Evolutionary conservation across 169 alveolate species (phyloP).

Genomic region (Hepatocystis sp.): DNA sequence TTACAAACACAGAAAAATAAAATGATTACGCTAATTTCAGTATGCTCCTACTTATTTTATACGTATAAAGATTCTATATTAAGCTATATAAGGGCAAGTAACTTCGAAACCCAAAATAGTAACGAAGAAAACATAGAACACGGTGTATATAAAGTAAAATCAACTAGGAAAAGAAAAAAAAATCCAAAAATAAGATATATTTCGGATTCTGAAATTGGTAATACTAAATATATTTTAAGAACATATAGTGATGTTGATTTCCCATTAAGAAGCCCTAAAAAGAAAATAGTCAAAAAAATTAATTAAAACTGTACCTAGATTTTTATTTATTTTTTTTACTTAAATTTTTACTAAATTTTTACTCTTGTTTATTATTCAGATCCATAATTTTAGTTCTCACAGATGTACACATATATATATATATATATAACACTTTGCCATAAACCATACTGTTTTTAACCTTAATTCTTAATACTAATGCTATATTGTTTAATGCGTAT

Average conservation of each 20-base stretch:
- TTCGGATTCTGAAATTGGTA: slow-evolving; percentile 58
- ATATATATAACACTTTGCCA: too few species aligned
- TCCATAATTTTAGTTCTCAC: too few species aligned
- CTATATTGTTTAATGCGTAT: too few species aligned
- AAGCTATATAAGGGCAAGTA: slow-evolving; percentile 38
- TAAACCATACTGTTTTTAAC: too few species aligned
- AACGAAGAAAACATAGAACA: slow-evolving; percentile 11
- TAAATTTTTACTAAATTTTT: too few species aligned
- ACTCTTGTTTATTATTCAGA: too few species aligned
- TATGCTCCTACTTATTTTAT: slow-evolving; percentile 63
- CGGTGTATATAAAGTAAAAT: slow-evolving; percentile 3
- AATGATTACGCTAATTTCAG: slow-evolving; percentile 72
- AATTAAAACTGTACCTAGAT: not conserved
- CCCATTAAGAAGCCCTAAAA: slow-evolving; percentile 9
- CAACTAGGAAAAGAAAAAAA: slow-evolving; percentile 20
- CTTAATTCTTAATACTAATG: too few species aligned
- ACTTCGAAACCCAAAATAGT: slow-evolving; percentile 16
- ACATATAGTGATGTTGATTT: slow-evolving; percentile 74
- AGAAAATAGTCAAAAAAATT: not conserved
- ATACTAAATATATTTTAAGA: slow-evolving; percentile 52
- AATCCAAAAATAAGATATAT: slow-evolving; percentile 23
- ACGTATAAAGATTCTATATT: slow-evolving; percentile 61
- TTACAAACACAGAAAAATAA: too few species aligned
- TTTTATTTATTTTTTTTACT: not conserved
- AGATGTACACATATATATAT: too few species aligned